These are phyloP conservation scores for Vanrija sp. DNA, from an alignment of 1,284 basidiomycete genomes.

Conservation along the genomic window DNA sequence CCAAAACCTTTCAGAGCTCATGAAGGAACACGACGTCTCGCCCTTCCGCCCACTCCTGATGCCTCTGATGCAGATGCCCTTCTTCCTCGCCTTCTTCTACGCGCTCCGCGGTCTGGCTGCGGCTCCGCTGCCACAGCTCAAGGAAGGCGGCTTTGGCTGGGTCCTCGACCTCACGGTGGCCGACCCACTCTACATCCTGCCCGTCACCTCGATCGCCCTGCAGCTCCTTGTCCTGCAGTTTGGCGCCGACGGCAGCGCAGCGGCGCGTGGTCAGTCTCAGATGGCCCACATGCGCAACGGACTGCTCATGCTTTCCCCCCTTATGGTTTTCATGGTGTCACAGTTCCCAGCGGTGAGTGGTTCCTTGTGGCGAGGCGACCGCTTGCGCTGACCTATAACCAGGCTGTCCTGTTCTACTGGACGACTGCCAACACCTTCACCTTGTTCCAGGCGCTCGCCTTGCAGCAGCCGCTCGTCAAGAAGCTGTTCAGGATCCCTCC, in stretches of 20 bases:
- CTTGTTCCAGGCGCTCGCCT: slow-evolving; percentile 51
- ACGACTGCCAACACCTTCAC: slow-evolving; percentile 54
- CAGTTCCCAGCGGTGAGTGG: slow-evolving; percentile 52
- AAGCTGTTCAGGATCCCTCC: slow-evolving; percentile 42
- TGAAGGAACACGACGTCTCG: slow-evolving; percentile 66
- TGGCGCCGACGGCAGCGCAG: slow-evolving; percentile 51
- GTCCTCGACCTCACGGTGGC: slow-evolving; percentile 71
- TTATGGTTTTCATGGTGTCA: slow-evolving; percentile 61
- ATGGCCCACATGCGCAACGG: slow-evolving; percentile 69
- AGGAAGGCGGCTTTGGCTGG: slow-evolving; percentile 70
- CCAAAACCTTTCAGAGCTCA: slow-evolving; percentile 60
- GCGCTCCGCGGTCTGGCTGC: slow-evolving; percentile 69
- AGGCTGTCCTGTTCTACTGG: slow-evolving; percentile 58
- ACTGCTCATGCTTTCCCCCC: slow-evolving; percentile 61
- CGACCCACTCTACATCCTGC: slow-evolving; percentile 76
- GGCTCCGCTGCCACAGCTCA: slow-evolving; percentile 67
- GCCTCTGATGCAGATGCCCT: slow-evolving; percentile 68
- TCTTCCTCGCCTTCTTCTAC: slow-evolving; percentile 83
- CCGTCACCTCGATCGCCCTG: slow-evolving; percentile 59
- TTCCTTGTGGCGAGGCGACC: background rate
- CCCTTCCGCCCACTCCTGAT: slow-evolving; percentile 59
- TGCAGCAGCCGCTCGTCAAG: slow-evolving; percentile 41
- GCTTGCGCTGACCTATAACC: background rate
- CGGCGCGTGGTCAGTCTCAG: slow-evolving; percentile 13
- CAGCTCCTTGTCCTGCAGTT: slow-evolving; percentile 70